Percentiles rank a stretch among this genome's conserved stretches.
Evolutionary conservation across 2,329 filamentous ascomycete genomes (phyloP).

Genomic region (Fonsecaea pedrosoi): DNA sequence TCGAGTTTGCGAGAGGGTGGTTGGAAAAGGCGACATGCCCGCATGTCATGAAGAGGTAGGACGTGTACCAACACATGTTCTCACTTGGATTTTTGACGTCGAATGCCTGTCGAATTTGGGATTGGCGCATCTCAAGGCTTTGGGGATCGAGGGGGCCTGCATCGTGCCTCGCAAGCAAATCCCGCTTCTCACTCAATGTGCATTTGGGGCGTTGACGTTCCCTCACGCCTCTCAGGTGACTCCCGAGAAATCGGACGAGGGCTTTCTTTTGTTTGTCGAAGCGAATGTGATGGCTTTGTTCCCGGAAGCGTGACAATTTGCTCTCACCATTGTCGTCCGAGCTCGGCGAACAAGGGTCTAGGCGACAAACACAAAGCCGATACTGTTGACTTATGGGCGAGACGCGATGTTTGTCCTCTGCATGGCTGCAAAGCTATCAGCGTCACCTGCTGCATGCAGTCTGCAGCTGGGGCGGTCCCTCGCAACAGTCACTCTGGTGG

Average conservation of each 20-base stretch:
- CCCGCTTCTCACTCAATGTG: neutral
- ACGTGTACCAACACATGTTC: constrained; percentile 36
- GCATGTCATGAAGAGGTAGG: constrained; percentile 33
- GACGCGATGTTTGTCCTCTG: neutral
- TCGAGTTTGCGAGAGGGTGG: constrained; percentile 22
- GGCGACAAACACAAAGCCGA: neutral
- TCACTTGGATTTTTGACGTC: neutral
- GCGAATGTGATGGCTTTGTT: neutral
- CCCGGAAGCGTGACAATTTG: neutral
- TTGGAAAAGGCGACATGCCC: constrained; percentile 29
- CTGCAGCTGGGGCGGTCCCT: neutral
- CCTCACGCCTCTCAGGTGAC: neutral
- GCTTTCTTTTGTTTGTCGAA: neutral
- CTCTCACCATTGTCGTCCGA: neutral
- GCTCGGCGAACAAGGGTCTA: neutral
- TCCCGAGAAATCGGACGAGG: neutral
- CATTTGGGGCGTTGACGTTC: neutral
- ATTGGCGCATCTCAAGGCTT: neutral
- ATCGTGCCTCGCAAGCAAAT: neutral
- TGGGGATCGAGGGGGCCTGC: neutral
- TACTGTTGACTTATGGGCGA: too few relatives aligned
- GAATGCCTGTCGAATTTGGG: neutral
- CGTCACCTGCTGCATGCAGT: neutral
- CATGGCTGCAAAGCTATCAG: neutral
- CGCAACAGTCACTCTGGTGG: neutral